Percentiles rank a stretch among this genome's conserved stretches.
These are phyloP conservation scores for Cryphonectria parasitica DNA, from an alignment of 2,329 filamentous ascomycete genomes.

Conservation along the genomic window DNA sequence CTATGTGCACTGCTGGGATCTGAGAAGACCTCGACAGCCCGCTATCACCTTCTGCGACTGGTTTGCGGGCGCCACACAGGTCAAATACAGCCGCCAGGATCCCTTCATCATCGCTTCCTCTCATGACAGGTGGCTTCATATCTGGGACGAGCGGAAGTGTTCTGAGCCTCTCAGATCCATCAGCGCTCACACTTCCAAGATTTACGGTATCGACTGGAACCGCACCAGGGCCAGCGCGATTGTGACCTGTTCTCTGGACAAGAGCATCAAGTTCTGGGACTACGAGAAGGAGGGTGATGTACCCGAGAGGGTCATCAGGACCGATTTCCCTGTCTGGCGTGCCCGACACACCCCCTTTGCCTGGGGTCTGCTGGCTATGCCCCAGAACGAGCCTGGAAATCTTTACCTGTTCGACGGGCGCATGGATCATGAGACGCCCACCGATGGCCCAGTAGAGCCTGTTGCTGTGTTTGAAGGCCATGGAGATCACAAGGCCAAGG, in stretches of 20 bases:
- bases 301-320: slow-evolving; percentile 77
- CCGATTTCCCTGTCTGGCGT: slow-evolving; percentile 87
- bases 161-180: slow-evolving; percentile 81
- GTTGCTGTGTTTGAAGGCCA: slow-evolving; percentile 65
- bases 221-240: slow-evolving; percentile 72
- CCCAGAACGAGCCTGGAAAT: slow-evolving; percentile 83
- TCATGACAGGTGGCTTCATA: slow-evolving; percentile 83
- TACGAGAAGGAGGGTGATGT: slow-evolving; percentile 64
- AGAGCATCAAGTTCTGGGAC: slow-evolving; percentile 93
- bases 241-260: slow-evolving; percentile 88
- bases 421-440: slow-evolving; percentile 48
- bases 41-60: slow-evolving; percentile 87
- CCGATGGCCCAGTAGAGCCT: slow-evolving; percentile 51
- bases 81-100: slow-evolving; percentile 91
- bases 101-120: slow-evolving; percentile 87
- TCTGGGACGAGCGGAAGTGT: slow-evolving; percentile 87
- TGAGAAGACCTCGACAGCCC: slow-evolving; percentile 73
- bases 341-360: slow-evolving; percentile 92
- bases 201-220: slow-evolving; percentile 96
- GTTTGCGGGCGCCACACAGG: slow-evolving; percentile 91
- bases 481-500: slow-evolving; percentile 74
- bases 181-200: slow-evolving; percentile 86
- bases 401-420: slow-evolving; percentile 81
- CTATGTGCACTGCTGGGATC: slow-evolving; percentile 90
- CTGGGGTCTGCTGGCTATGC: slow-evolving; percentile 84